Evolutionary conservation across 2,329 filamentous ascomycete genomes (phyloP).

Genomic region (Neonectria hederae): DNA sequence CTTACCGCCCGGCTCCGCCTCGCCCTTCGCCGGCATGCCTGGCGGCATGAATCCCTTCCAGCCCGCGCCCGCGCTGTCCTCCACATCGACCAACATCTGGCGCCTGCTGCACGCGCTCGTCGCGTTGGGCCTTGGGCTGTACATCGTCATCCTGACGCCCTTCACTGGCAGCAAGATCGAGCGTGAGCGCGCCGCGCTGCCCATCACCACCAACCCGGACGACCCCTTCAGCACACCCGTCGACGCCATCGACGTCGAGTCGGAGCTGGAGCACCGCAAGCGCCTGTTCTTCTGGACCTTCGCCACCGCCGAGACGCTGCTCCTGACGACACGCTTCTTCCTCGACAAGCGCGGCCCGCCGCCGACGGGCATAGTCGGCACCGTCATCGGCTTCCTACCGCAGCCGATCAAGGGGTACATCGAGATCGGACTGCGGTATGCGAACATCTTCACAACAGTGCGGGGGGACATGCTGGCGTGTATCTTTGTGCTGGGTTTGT

Average conservation of each 20-base stretch:
- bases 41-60: slow-evolving; percentile 49
- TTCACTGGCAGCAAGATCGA: slow-evolving; percentile 74
- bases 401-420: slow-evolving; percentile 70
- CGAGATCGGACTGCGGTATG: slow-evolving; percentile 70
- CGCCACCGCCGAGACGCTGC: slow-evolving; percentile 76
- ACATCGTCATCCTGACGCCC: slow-evolving; percentile 73
- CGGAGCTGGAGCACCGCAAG: slow-evolving; percentile 46
- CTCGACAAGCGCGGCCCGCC: slow-evolving; percentile 69
- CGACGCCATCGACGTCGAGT: slow-evolving; percentile 40
- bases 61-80: slow-evolving; percentile 43
- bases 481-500: slow-evolving; percentile 77
- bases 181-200: slow-evolving; percentile 57
- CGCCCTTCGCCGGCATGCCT: slow-evolving; percentile 50
- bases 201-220: slow-evolving; percentile 35
- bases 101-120: slow-evolving; percentile 78
- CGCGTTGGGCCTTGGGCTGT: slow-evolving; percentile 74
- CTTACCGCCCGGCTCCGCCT: slow-evolving; percentile 42
- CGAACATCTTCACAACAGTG: slow-evolving; percentile 76
- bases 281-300: slow-evolving; percentile 79
- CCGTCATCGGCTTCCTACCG: slow-evolving; percentile 71
- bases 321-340: slow-evolving; percentile 77
- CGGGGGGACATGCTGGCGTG: slow-evolving; percentile 78
- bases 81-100: slow-evolving; percentile 65
- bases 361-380: slow-evolving; percentile 70
- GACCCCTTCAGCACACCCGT: slow-evolving; percentile 35